Evolutionary conservation across 2,329 filamentous ascomycete species (phyloP), one percentile per base, ranked within the genome.

Genomic region (Sclerotinia nivalis): DNA sequence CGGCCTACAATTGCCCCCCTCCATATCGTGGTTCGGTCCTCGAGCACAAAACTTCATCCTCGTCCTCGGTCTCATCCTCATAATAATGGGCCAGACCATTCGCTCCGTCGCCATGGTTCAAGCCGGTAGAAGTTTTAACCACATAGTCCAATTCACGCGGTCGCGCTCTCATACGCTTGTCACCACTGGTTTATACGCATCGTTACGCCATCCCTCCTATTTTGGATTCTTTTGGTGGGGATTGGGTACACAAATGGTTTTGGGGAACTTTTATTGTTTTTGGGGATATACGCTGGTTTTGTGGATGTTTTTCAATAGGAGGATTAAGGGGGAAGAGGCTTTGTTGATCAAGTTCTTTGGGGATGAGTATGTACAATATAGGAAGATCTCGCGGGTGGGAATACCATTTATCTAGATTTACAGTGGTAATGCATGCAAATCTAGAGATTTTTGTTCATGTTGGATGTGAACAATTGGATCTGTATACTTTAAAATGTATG

Each of bases 211-310:
- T 80, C 96, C 96, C 18, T 91, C 91, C 71, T 99, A 99, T 81
- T 97, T 98, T 82, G 96, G 95, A 4, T 99, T 97, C 83, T 99
- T 97, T 81, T 98, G 93, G 89, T 99, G 95, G 95, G 93, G 92
- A 0, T 78, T 98, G n/a, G 96, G 96, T 7, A 97, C 94, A 18
- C 96, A 99, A 83, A 78, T 98, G 56, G 88, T 97, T 68, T 84
- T 97, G 73, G 95, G 95, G 25, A 99, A 99, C 80, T 81, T 86
- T 12, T 74, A 97, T 2, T 97, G 93, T 79, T 88, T 96, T 70
- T 74, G 89, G 9, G 91, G 81, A 2, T 98, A 97, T 82, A 81
- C 87, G 0, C 79, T 85, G 10, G 91, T 96, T 22, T 80, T 99
- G 74, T 97, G 93, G 93, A 85, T 83, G 71, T 99, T 99, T 80